A percentile compares a stretch with the other conserved stretches of the same genome.
phyloP scores from a whole-genome alignment of 768 basidiomycete species.

The Tricholoma sp. region DNA sequence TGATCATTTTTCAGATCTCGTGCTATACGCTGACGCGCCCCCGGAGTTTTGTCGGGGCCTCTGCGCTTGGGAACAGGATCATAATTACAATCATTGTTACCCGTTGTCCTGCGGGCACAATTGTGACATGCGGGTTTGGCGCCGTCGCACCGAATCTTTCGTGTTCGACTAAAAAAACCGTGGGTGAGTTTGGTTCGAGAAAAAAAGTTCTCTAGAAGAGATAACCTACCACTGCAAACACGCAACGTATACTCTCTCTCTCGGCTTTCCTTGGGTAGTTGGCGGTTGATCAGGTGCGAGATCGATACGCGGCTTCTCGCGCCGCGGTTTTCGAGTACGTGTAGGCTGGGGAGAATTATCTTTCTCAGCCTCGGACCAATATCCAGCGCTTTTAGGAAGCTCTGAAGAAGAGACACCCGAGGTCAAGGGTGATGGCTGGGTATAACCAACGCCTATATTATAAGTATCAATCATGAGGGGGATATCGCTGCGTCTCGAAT shows the following conservation, averaged over 20 bases:
- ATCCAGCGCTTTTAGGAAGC: not conserved
- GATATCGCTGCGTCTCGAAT: constrained; percentile 3
- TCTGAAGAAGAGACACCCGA: not conserved
- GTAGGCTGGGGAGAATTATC: constrained; percentile 2
- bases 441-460: constrained; percentile 1
- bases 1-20: constrained; percentile 33
- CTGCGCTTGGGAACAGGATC: constrained; percentile 71
- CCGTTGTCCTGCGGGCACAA: constrained; percentile 49
- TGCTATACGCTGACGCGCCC: constrained; percentile 63
- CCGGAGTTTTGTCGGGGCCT: constrained; percentile 77
- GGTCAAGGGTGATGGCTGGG: not conserved
- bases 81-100: constrained; percentile 52
- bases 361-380: not conserved
- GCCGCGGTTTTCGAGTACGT: constrained; percentile 38
- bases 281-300: constrained; percentile 74
- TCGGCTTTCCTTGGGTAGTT: constrained; percentile 75
- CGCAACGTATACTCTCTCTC: constrained; percentile 73
- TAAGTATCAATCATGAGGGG: constrained; percentile 4
- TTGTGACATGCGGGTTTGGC: constrained; percentile 74
- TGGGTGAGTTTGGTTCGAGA: constrained; percentile 7
- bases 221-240: constrained; percentile 66
- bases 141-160: constrained; percentile 82
- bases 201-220: not conserved
- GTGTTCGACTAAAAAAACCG: constrained; percentile 48
- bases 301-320: constrained; percentile 56